These are phyloP conservation scores for Phytophthora europaea DNA, from an alignment of 352 stramenopile species.

Conservation along the genomic window DNA sequence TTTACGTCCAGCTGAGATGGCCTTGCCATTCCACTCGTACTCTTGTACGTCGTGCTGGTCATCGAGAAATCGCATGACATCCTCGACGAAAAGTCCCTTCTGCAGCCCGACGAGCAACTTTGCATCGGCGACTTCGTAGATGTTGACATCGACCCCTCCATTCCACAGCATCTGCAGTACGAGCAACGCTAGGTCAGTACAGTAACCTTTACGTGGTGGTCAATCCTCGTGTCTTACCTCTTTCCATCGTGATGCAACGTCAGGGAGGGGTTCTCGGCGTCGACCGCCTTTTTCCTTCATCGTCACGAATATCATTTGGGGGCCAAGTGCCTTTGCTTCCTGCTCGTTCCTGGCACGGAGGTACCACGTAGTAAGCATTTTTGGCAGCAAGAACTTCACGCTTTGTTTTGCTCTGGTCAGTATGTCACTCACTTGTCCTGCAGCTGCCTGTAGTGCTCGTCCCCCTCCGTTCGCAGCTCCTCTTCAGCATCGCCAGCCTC, in stretches of 20 bases:
- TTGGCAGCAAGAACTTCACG: conserved; percentile 7
- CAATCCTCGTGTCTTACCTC: conserved; percentile 41
- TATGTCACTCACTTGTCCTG: conserved; percentile 42
- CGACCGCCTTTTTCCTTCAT: conserved; percentile 28
- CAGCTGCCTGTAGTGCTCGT: conserved; percentile 65
- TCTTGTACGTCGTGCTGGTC: conserved; percentile 61
- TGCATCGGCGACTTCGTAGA: conserved; percentile 70
- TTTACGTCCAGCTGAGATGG: conserved; percentile 27
- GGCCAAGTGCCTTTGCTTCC: conserved; percentile 63
- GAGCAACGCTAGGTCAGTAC: neutral
- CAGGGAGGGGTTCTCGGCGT: conserved; percentile 37
- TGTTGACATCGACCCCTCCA: conserved; percentile 70
- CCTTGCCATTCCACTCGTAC: conserved; percentile 76
- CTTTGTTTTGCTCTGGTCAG: neutral
- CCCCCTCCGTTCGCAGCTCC: conserved; percentile 57
- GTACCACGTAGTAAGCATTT: neutral
- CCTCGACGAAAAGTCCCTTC: conserved; percentile 58
- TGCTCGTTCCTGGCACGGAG: conserved; percentile 38
- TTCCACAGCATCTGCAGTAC: conserved; percentile 74
- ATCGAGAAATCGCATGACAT: conserved; percentile 63
- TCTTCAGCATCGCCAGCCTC: conserved; percentile 54
- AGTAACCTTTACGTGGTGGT: neutral
- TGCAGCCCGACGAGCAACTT: conserved; percentile 76
- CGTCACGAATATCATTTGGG: conserved; percentile 87
- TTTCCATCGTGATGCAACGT: conserved; percentile 79